Evolutionary conservation across 2,329 filamentous ascomycete genomes (phyloP), one percentile per base, ranked within the genome.

Genomic region (Exophiala xenobiotica): DNA sequence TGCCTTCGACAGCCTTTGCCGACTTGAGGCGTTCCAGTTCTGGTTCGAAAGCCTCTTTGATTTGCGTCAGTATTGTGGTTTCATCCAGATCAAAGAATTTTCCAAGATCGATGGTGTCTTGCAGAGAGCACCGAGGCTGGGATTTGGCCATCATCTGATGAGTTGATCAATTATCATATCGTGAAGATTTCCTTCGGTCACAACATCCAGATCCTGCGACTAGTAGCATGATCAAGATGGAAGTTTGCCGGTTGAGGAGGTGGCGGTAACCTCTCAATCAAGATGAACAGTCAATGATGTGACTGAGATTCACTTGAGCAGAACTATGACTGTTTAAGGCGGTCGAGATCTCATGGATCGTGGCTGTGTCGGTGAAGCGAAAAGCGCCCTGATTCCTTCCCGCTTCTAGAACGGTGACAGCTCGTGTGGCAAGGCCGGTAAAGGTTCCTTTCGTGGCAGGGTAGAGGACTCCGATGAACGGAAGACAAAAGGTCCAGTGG

Each of bases 1-100:
- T 45, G 24, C 42, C 61, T 48, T 56, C 66, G 47, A 29, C 59
- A 49, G 54, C 64, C 33, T 33, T 64, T 4, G 65, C 68, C 18
- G 51, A 48, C 40, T 64, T 65, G 9, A 70, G 63, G 14, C 65
- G 62, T 9, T 61, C 44, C 8, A 68, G 60, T 53, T 69, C 67
- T 8, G 60, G 48, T 33, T 51, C 27, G 40, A 68, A 69, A 5
- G 58, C 59, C 16, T 49, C 43, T n/a, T 48, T 49, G 18, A 68
- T 50, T 20, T 68, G 57, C 27, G 22, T 41, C 7, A 68, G 56
- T 6, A 67, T 38, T 7, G 60, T 48, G 11, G 55, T 23, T 16
- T 65, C 65, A 18, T 57, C 57, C 19, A 58, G 26, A n/a, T 20
- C 24, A 27, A 51, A 61, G 54, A 62, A 62, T 24, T 56, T 22